Evolutionary conservation across 1,284 basidiomycete genomes (phyloP), one percentile per base, ranked within the genome.

Genomic region (Mycena sp.): DNA sequence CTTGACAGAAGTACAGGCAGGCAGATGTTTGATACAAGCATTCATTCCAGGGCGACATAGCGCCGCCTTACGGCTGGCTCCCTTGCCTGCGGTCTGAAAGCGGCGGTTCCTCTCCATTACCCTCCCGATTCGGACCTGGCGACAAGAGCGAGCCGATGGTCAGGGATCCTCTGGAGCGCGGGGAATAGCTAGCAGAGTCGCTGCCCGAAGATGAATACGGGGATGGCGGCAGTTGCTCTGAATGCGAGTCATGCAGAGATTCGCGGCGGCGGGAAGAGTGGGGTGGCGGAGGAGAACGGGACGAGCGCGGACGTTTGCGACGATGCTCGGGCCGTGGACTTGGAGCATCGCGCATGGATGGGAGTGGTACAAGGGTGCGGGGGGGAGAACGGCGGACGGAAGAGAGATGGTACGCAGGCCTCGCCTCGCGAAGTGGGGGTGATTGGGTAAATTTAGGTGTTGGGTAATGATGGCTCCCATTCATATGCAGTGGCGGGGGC

Each of bases 251-350:
- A 58, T 53, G 49, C 19, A 58, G 0, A 3, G 61, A 43, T 35
- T 44, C 56, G 19, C 41, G 56, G 2, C 56, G 62, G 3, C 52
- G 44, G 2, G 46, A 41, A 26, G 61, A 23, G 35, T 69, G 71
- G 70, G 54, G 80, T 76, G 53, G 78, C 68, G 62, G 66, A 17
- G 65, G 66, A 19, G 80, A 80, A 16, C 64, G 71, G 38, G 80
- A 81, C 21, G 71, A 65, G 55, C 86, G 85, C 56, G 80, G 80
- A 48, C 86, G 85, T 77, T 86, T 87, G 35, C 81, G 78, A 30
- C 74, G 69, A 54, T 74, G 73, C 51, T 74, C 72, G 19, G 72
- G 66, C 46, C 70, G 69, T 25, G 72, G 71, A 19, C 65, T 64
- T 5, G 68, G 56, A 48, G 80, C 78, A 23, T 35, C 32, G 55